Base-by-base conservation (phyloP, 306 rosid genomes). In the Gillenia trifoliata region DNA sequence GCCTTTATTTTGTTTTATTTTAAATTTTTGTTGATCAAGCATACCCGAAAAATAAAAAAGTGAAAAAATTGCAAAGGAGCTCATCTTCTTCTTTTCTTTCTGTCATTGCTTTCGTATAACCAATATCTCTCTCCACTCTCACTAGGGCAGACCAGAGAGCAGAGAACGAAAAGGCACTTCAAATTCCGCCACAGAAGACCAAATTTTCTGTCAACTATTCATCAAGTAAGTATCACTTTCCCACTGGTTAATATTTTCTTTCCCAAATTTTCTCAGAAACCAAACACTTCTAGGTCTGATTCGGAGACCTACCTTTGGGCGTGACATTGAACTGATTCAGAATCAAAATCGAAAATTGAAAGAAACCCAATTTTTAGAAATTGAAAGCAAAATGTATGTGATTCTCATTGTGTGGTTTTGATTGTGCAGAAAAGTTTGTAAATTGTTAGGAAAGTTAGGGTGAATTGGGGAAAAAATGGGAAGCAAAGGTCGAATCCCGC, bases 401-500 rank as follows among this genome's bases (percentile, higher is more conserved):
- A 38, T 72, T 70, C 66, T 56, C 15, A 54, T 34, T n/a, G 28
- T 34, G 22, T 70, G 33, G 28, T 29, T 70, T 70, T 1, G 74
- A 30, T 70, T 70, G 10, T 29, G 73, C 25, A 11, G 62, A n/a
- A 49, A 28, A 52, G 26, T 17, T 64, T 4, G 47, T 62, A 6
- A 8, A 50, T 75, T 55, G 49, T 26, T 69, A 11, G 55, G 66
- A 31, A 26, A 73, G 78, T 73, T n/a, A 17, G 16, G 30, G 36
- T 5, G 59, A 75, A 77, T 54, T 73, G 43, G 56, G 74, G 23
- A 41, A 45, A 40, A 38, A 71, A 85, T 84, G 98, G 98, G 92
- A 26, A 93, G 98, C 82, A 93, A 91, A 81, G 98, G 98, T 65
- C 87, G 96, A 76, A 66, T 89, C 54, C 97, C 94, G 10, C 94